Base-by-base conservation (phyloP, 169 alveolate genomes). In the Plasmodium vivax region DNA sequence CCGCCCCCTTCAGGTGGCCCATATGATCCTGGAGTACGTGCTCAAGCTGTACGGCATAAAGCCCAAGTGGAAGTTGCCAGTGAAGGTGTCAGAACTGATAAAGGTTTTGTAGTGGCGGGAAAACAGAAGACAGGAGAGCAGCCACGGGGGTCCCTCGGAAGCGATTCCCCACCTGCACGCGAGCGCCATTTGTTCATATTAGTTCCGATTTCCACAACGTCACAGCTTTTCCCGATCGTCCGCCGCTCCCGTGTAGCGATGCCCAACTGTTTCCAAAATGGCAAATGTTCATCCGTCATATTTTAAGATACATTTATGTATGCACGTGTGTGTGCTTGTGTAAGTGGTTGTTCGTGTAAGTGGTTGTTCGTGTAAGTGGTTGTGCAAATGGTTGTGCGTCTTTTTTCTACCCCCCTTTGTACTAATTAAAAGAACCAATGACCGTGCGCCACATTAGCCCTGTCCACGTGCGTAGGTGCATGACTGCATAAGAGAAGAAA, bases 61-160 rank as follows among this genome's bases (percentile, higher is more conserved):
- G 12, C 93, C 93, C n/a, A 75, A 77, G 32, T 85, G 93, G 93
- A 85, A 85, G 34, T 7, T 85, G n/a, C 93, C 93, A 16, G 45
- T 85, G 47, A 30, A 75, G 71, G 80, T 85, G 56, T 85, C 93
- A 1, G 85, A 85, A 19, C 85, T 85, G n/a, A 56, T 85, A 12
- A 85, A 85, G 80, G 80, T 56, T 77, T 85, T 85, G 38, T 85
- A 72, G 51, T 8, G 43, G 43, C 10, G 27, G 12, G 19, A 47
- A 14, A n/a, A 68, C 77, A 68, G 77, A 23, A 19, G 23, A 68
- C 16, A 68, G 38, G 14, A 68, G 77, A 19, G 77, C 77, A 68
- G 36, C 36, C 16, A 27, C 19, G 14, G 16, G n/a, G 14, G 36
- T 19, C 36, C 77, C 77, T 68, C 5, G 36, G 77, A 23, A 9